Evolutionary conservation across 148 eudicot genomes (phyloP), one percentile per base, ranked within the genome.

Genomic region (Polygonum aviculare): DNA sequence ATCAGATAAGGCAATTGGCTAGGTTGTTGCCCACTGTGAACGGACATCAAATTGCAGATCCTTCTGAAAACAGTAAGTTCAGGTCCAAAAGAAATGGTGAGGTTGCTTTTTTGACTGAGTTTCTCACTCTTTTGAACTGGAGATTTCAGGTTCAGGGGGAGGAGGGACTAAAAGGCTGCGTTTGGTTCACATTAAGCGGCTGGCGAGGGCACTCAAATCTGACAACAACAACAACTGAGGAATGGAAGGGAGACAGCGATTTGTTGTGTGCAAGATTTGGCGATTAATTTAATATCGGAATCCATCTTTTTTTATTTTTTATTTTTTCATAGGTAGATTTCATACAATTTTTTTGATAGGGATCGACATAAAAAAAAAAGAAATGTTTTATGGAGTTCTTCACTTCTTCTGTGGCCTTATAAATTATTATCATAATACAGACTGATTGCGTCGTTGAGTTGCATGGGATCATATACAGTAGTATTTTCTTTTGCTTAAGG

Each of bases 1-100:
- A 70, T 52, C 79, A 83, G 5, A 77, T 87, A 22, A 83, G 76
- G 74, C 88, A 81, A 62, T 67, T 87, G 69, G 90, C 88, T 38
- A 83, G 90, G 71, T 52, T 80, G 41, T 48, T 76, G 75, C 80
- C 80, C 78, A 40, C 75, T 79, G 77, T 5, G 2, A 19, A 44
- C 9, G 74, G 48, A 38, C 82, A 18, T n/a, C 14, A 62, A 73
- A 69, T 8, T 70, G 74, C 55, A n/a, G 59, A 14, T 72, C 70
- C 62, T 72, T 16, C 81, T 14, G 60, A 55, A 69, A 74, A 36
- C 52, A 36, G 88, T 86, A 78, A 80, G 86, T 26, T 31, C 69
- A 14, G 38, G 18, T 33, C 12, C 63, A 57, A 19, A n/a, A 22
- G 31, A 57, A 57, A 19, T 19, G 63, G 31, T 19, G 15, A 62